Percentiles rank a stretch among this genome's conserved stretches.
phyloP scores from a whole-genome alignment of 805 yeast genomes.

The Wickerhamomyces canadensis region DNA sequence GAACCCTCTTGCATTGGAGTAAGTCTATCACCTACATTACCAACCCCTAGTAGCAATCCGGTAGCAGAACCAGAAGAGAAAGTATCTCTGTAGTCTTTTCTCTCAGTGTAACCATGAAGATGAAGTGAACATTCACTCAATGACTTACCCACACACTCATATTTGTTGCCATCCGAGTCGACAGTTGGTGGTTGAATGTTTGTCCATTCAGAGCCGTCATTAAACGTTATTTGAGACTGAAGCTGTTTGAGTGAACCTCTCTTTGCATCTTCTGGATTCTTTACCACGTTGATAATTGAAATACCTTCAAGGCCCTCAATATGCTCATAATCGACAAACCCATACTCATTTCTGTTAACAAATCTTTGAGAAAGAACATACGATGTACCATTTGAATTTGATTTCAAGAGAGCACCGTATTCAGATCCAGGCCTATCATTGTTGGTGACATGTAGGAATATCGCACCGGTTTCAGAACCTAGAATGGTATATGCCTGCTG shows the following conservation, averaged over 20 bases:
- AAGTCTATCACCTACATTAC: constrained; percentile 75
- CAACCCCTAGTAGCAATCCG: constrained; percentile 82
- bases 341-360: constrained; percentile 72
- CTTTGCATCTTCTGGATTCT: constrained; percentile 42
- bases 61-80: constrained; percentile 84
- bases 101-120: constrained; percentile 87
- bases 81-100: constrained; percentile 78
- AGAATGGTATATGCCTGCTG: constrained; percentile 77
- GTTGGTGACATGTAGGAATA: constrained; percentile 81
- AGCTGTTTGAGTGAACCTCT: constrained; percentile 48
- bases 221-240: constrained; percentile 71
- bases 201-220: constrained; percentile 89
- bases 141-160: constrained; percentile 44
- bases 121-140: constrained; percentile 70
- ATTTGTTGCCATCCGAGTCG: constrained; percentile 56
- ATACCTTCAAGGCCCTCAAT: constrained; percentile 84
- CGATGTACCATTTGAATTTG: constrained; percentile 87
- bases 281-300: constrained; percentile 63
- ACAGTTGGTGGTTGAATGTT: constrained; percentile 61
- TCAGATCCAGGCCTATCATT: constrained; percentile 44
- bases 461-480: constrained; percentile 65
- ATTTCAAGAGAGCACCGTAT: constrained; percentile 76
- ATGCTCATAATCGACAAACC: constrained; percentile 86
- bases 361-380: constrained; percentile 62
- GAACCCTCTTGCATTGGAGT: constrained; percentile 45